phyloP scores from a whole-genome alignment of 139 green algal genomes.

The Closterium sp. region DNA sequence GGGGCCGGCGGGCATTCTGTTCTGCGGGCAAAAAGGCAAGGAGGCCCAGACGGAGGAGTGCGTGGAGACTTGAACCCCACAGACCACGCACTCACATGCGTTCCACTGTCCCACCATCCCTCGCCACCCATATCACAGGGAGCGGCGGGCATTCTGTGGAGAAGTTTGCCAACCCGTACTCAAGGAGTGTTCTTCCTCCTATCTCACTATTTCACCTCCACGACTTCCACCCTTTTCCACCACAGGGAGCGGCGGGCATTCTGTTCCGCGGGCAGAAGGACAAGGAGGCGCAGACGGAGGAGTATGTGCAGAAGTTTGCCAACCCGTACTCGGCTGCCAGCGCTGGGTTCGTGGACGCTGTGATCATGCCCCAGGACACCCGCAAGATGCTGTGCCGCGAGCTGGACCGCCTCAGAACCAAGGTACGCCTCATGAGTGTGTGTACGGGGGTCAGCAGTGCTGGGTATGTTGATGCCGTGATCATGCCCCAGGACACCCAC shows the following conservation, averaged over 20 bases:
- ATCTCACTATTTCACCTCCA: not conserved
- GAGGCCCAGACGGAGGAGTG: not conserved
- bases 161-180: constrained; percentile 37
- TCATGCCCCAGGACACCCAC: constrained; percentile 62
- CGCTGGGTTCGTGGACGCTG: constrained; percentile 65
- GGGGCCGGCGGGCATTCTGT: constrained; percentile 68
- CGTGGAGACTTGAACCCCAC: not conserved
- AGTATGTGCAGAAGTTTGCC: constrained; percentile 60
- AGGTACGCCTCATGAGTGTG: too few species aligned
- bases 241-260: constrained; percentile 64
- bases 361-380: constrained; percentile 65
- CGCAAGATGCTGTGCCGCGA: constrained; percentile 58
- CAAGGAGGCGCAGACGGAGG: not conserved
- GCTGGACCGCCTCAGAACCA: constrained; percentile 56
- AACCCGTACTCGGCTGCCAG: constrained; percentile 59
- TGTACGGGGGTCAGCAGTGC: too few species aligned
- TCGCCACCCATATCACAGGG: constrained; percentile 36
- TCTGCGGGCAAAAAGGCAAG: constrained; percentile 27
- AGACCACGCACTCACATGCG: not conserved
- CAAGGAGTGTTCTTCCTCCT: too few species aligned
- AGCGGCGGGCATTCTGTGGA: constrained; percentile 68
- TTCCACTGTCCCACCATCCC: not conserved
- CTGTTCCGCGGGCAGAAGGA: constrained; percentile 53
- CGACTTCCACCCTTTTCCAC: too few species aligned
- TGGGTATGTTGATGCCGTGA: constrained; percentile 70